Evolutionary conservation across 2,329 filamentous ascomycete species (phyloP), one percentile per base, ranked within the genome.

Genomic region (Dichotomopilus funicola): DNA sequence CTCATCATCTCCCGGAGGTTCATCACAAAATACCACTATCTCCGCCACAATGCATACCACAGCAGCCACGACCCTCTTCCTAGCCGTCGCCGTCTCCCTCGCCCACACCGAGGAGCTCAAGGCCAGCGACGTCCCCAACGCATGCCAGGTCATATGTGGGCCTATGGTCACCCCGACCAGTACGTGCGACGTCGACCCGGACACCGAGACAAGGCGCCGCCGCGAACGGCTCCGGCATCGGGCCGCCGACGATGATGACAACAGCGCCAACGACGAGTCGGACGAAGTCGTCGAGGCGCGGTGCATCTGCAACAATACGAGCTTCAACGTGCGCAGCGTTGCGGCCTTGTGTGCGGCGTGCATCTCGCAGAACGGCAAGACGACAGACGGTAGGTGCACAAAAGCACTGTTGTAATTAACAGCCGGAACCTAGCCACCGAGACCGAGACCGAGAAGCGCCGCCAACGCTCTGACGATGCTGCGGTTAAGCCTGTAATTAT

Each of bases 251-350:
- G 47, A 41, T 27, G 19, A 49, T 31, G 46, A 27, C 35, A 34
- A 31, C n/a, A 13, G 19, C 27, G 27, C 27, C 43, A n/a, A 49
- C 13, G 46, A 49, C 46, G 46, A 49, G 34, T 37, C 34, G 8
- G 46, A 49, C 35, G 46, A 49, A 12, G n/a, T 12, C 12, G n/a
- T 41, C 19, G 47, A 49, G 19, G 36, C 47, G 12, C 34, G 40
- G 36, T 49, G 47, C 47, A 49, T 49, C 37, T 49, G 47, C 47
- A 49, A 10, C 9, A 49, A 49, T 31, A 49, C 5, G 47, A 49
- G 47, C 37, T 40, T 49, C 19, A 37, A 49, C 27, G 47, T 49
- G 10, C 36, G 19, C 6, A 33, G 37, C 36, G 47, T 49, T 8
- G 36, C 37, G 37, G 47, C 47, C 12, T 27, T 49, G 12, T 49